A percentile compares a stretch with the other conserved stretches of the same genome.
These are phyloP conservation scores for Gnomoniopsis sp. DNA, from an alignment of 2,329 filamentous ascomycete genomes.

Conservation along the genomic window DNA sequence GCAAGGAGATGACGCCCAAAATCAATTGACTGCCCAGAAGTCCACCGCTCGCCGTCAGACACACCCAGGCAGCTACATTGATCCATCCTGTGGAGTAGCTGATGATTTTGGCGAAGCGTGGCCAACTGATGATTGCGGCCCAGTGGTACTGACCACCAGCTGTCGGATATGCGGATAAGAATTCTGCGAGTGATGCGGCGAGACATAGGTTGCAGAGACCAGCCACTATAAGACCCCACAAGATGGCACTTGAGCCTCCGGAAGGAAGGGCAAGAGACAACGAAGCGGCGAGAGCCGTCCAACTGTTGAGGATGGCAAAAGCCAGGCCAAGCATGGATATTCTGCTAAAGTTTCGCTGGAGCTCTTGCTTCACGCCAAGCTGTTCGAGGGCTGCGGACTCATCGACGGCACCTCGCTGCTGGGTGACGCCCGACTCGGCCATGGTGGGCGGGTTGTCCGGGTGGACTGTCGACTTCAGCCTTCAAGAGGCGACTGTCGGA, in stretches of 20 bases:
- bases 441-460: neutral
- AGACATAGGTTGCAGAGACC: slow-evolving; percentile 69
- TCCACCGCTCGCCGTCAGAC: slow-evolving; percentile 64
- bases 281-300: slow-evolving; percentile 46
- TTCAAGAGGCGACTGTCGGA: neutral
- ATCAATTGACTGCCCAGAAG: slow-evolving; percentile 66
- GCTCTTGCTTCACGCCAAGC: slow-evolving; percentile 46
- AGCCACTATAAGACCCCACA: slow-evolving; percentile 66
- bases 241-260: slow-evolving; percentile 64
- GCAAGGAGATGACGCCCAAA: slow-evolving; percentile 60
- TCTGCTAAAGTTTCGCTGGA: slow-evolving; percentile 47
- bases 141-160: slow-evolving; percentile 68
- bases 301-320: slow-evolving; percentile 48
- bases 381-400: slow-evolving; percentile 39
- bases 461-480: neutral
- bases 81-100: slow-evolving; percentile 73
- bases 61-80: slow-evolving; percentile 69
- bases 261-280: slow-evolving; percentile 56
- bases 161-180: slow-evolving; percentile 60
- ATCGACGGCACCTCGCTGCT: slow-evolving; percentile 9
- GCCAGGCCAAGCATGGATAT: slow-evolving; percentile 45
- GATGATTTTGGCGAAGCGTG: slow-evolving; percentile 56
- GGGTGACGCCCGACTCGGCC: slow-evolving; percentile 1
- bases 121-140: slow-evolving; percentile 63
- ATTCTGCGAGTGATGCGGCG: slow-evolving; percentile 67